A percentile compares a stretch with the other conserved stretches of the same genome.
Conservation (phyloP, 495 filamentous ascomycete genomes). For the Penicillium tannophilum region DNA sequence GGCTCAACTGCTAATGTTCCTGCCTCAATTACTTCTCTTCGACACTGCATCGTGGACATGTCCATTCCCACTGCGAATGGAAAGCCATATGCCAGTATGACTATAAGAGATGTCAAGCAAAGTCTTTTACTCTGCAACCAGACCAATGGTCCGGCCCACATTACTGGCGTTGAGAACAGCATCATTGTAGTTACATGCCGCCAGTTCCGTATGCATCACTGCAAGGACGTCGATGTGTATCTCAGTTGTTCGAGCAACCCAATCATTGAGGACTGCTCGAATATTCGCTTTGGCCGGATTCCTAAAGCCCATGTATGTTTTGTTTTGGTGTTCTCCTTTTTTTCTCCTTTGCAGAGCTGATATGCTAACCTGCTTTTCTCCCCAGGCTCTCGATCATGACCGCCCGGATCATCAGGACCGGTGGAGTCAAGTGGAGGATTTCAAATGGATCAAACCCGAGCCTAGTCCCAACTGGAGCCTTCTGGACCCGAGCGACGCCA, state of each 20-base stretch:
- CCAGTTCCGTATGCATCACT: constrained; percentile 92
- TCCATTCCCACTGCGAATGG: constrained; percentile 62
- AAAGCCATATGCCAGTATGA: constrained; percentile 72
- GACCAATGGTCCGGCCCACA: constrained; percentile 76
- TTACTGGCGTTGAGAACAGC: constrained; percentile 73
- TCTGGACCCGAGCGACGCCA: constrained; percentile 59
- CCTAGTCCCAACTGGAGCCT: constrained; percentile 88
- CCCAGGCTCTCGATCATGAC: constrained; percentile 41
- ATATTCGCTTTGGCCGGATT: constrained; percentile 76
- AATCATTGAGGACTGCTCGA: constrained; percentile 87
- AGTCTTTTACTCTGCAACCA: constrained; percentile 76
- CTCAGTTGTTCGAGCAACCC: constrained; percentile 79
- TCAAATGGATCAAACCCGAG: constrained; percentile 90
- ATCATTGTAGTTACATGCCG: constrained; percentile 74
- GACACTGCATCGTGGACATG: constrained; percentile 78
- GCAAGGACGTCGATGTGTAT: constrained; percentile 76
- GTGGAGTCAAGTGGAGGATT: constrained; percentile 92
- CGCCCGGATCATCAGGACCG: constrained; percentile 54
- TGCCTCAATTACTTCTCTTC: constrained; percentile 70
- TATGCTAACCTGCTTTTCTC: neutral
- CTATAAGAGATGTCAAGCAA: constrained; percentile 65
- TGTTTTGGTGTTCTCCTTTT: neutral
- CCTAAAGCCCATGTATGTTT: constrained; percentile 66
- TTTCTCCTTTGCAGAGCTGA: neutral
- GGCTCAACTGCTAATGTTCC: constrained; percentile 67